Conservation (phyloP, 2,329 filamentous ascomycete genomes). For the Paramyrothecium sp. region DNA sequence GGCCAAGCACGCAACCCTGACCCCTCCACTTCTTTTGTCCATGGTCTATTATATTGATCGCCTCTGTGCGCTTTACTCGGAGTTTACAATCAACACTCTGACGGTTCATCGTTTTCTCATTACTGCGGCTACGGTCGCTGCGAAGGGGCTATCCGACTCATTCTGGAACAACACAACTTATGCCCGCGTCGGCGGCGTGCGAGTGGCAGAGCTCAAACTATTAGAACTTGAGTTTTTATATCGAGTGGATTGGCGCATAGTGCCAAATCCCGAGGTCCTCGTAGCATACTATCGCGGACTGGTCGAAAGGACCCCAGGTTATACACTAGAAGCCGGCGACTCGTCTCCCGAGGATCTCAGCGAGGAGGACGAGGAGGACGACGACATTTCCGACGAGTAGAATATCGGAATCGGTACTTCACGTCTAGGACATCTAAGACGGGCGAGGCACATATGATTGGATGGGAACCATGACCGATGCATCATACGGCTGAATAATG, state of each 20-base stretch:
- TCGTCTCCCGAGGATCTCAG: constrained; percentile 27
- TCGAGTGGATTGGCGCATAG: constrained; percentile 92
- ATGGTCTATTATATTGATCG: constrained; percentile 99
- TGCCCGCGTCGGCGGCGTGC: constrained; percentile 88
- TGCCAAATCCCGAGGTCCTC: constrained; percentile 89
- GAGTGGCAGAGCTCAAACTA: constrained; percentile 82
- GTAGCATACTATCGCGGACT: constrained; percentile 91
- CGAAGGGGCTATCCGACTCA: constrained; percentile 92
- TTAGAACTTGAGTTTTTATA: constrained; percentile 93
- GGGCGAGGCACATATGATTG: neutral
- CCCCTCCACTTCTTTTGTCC: constrained; percentile 88
- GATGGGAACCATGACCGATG: neutral
- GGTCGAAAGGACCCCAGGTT: constrained; percentile 64
- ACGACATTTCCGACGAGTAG: constrained; percentile 19
- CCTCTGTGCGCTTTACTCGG: constrained; percentile 85
- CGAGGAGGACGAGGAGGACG: constrained; percentile 31
- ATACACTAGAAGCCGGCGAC: constrained; percentile 44
- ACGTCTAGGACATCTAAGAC: neutral
- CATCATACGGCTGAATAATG: neutral
- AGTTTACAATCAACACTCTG: constrained; percentile 93
- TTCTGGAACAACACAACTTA: constrained; percentile 99
- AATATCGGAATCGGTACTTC: neutral
- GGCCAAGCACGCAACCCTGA: constrained; percentile 89
- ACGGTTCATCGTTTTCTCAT: constrained; percentile 98
- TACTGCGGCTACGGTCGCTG: constrained; percentile 90